These are phyloP conservation scores for Colletotrichum musicola DNA, from an alignment of 2,329 filamentous ascomycete genomes.

Conservation along the genomic window DNA sequence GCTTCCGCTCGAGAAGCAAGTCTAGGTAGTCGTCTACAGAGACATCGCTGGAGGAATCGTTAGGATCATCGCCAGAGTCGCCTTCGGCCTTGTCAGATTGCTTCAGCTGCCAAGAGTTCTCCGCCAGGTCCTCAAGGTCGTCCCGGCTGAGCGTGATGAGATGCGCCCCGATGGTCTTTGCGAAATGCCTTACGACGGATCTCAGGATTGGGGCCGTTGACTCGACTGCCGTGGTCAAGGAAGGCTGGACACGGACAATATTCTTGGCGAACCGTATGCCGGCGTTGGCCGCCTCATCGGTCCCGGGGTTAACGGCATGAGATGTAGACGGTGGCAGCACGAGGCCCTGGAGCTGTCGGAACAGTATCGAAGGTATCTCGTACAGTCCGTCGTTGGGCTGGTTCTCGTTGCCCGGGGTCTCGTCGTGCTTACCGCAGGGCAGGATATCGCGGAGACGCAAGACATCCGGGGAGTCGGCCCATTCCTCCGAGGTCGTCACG, in stretches of 20 bases:
- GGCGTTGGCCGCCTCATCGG: too few relatives aligned
- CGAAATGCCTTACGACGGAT: background rate
- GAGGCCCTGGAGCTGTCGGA: background rate
- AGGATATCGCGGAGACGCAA: background rate
- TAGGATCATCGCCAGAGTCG: background rate
- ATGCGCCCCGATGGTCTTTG: background rate
- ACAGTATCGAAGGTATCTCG: constrained; percentile 1
- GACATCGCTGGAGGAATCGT: background rate
- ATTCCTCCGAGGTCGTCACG: background rate
- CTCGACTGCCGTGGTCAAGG: background rate
- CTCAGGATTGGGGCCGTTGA: background rate
- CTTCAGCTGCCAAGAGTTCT: background rate
- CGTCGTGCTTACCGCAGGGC: background rate
- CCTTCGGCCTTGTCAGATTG: background rate
- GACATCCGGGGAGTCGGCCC: background rate
- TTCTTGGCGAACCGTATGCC: background rate
- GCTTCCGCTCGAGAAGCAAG: background rate
- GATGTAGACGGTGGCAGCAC: background rate
- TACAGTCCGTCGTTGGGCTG: background rate
- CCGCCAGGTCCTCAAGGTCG: background rate
- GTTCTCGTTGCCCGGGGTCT: background rate
- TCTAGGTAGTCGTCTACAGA: background rate
- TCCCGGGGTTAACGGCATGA: background rate
- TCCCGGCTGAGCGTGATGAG: constrained; percentile 5
- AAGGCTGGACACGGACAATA: background rate